A percentile compares a stretch with the other conserved stretches of the same genome.
phyloP scores from a whole-genome alignment of 163 green algal genomes.

The Chloroidium sp. region DNA sequence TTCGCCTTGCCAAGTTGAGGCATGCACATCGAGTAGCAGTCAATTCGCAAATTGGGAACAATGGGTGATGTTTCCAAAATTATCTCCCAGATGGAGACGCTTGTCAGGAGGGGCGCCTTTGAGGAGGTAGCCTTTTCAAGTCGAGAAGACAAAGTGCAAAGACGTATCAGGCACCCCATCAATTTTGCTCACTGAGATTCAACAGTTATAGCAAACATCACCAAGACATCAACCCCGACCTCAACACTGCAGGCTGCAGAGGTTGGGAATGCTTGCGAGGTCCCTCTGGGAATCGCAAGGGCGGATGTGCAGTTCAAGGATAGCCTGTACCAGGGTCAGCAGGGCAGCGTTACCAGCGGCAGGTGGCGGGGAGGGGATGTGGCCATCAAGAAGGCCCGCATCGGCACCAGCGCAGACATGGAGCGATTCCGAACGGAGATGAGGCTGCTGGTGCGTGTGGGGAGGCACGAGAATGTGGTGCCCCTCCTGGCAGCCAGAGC shows the following conservation, averaged over 20 bases:
- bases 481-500: conserved; percentile 39
- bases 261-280: conserved; percentile 6
- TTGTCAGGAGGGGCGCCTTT: conserved; percentile 29
- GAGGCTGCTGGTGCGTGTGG: conserved; percentile 30
- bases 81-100: conserved; percentile 19
- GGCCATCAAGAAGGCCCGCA: conserved; percentile 57
- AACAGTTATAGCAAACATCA: too few species aligned
- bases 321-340: conserved; percentile 2
- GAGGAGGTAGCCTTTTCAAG: conserved; percentile 4
- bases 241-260: conserved; percentile 14
- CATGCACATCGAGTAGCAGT: too few species aligned
- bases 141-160: too few species aligned
- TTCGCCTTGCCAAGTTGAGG: too few species aligned
- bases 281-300: conserved; percentile 10
- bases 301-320: neutral
- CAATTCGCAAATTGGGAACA: conserved; percentile 19
- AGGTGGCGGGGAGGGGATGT: conserved; percentile 22
- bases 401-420: conserved; percentile 51
- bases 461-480: conserved; percentile 32
- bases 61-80: conserved; percentile 2
- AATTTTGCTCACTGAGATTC: too few species aligned
- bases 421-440: conserved; percentile 61
- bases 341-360: conserved; percentile 6
- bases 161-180: too few species aligned
- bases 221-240: too few species aligned